A percentile compares a stretch with the other conserved stretches of the same genome.
These are phyloP conservation scores for Picea sitchensis DNA, from an alignment of 75 land plant genomes.

Conservation along the genomic window DNA sequence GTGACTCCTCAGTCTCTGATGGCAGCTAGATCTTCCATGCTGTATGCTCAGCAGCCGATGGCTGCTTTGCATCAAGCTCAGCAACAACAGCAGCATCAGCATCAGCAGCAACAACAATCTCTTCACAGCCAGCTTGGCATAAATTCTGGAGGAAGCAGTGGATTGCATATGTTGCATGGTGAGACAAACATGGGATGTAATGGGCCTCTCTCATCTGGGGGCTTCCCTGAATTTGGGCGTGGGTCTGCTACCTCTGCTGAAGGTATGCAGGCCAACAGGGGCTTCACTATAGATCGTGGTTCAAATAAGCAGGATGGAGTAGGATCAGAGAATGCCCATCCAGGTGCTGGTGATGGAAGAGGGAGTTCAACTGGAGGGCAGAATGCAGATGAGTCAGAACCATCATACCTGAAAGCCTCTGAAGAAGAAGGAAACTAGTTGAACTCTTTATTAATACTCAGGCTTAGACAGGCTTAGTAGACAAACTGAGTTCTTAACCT, in stretches of 20 bases:
- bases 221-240: conserved; percentile 54
- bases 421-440: conserved; percentile 53
- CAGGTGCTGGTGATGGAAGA: conserved; percentile 26
- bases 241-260: conserved; percentile 14
- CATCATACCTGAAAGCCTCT: conserved; percentile 50
- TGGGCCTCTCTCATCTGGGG: conserved; percentile 34
- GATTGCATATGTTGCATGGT: conserved; percentile 57
- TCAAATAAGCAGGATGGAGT: conserved; percentile 33
- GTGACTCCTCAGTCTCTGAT: conserved; percentile 59
- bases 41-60: conserved; percentile 55
- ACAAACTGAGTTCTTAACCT: no score
- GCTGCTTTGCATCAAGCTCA: conserved; percentile 32
- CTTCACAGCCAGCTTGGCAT: conserved; percentile 69
- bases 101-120: conserved; percentile 57
- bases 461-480: no score
- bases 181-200: conserved; percentile 31
- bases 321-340: conserved; percentile 16
- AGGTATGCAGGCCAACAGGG: conserved; percentile 20
- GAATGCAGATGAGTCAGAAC: conserved; percentile 37
- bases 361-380: conserved; percentile 34
- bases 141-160: conserved; percentile 49
- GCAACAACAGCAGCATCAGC: conserved; percentile 56
- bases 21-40: conserved; percentile 63
- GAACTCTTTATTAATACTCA: no score
- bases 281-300: conserved; percentile 12